Evolutionary conservation across 75 land plant genomes (phyloP).

Genomic region (Gnetum montanum): DNA sequence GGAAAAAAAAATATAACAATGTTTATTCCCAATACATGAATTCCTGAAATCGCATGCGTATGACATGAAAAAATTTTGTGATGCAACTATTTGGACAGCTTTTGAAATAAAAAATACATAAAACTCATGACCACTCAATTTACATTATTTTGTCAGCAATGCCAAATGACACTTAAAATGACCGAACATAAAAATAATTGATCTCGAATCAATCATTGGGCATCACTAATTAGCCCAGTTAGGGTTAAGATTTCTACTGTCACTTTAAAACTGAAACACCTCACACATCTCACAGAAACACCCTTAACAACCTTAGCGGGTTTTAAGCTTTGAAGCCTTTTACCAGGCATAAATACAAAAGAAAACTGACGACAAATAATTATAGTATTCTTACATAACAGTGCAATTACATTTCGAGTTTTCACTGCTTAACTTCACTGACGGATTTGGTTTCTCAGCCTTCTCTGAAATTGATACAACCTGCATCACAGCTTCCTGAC

Average conservation of each 20-base stretch:
- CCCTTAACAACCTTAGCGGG: conserved; percentile 6
- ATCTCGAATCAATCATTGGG: conserved; percentile 11
- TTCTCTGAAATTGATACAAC: conserved; percentile 19
- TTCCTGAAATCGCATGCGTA: too few relatives aligned
- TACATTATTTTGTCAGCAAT: conserved; percentile 13
- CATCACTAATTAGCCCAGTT: conserved; percentile 2
- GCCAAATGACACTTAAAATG: conserved; percentile 17
- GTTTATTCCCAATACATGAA: too few relatives aligned
- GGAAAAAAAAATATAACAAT: too few relatives aligned
- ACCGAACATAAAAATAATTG: conserved; percentile 9
- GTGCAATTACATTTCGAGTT: conserved; percentile 75
- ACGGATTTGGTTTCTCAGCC: conserved; percentile 35
- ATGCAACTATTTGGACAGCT: too few relatives aligned
- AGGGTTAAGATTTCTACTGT: conserved; percentile 6
- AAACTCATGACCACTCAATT: too few relatives aligned
- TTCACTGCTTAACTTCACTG: too few relatives aligned
- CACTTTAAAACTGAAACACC: conserved; percentile 7
- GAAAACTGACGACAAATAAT: conserved; percentile 5
- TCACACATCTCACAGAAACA: not conserved
- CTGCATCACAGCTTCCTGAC: conserved; percentile 7
- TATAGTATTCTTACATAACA: conserved; percentile 31
- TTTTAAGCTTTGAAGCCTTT: not conserved
- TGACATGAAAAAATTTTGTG: too few relatives aligned
- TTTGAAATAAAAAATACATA: too few relatives aligned
- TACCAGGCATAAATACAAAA: conserved; percentile 1